phyloP scores from a whole-genome alignment of 2,329 filamentous ascomycete genomes.

The Talaromyces sp. region DNA sequence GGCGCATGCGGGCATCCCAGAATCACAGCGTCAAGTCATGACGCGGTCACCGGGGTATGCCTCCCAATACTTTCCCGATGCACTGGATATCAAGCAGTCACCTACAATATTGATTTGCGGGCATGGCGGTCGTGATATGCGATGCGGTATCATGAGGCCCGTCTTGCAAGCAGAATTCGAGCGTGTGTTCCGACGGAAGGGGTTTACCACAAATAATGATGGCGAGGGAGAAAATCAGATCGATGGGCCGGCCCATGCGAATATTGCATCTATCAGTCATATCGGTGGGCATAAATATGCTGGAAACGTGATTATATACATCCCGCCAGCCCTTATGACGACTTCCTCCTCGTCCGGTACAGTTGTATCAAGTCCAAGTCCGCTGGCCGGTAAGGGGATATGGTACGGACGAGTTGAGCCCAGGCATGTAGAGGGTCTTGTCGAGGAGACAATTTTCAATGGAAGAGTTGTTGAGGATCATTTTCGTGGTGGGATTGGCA shows the following conservation, averaged over 20 bases:
- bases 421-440: slow-evolving; percentile 84
- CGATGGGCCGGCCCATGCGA: slow-evolving; percentile 36
- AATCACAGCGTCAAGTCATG: slow-evolving; percentile 25
- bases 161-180: slow-evolving; percentile 70
- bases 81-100: slow-evolving; percentile 61
- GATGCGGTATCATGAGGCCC: slow-evolving; percentile 80
- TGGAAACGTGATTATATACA: slow-evolving; percentile 89
- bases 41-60: slow-evolving; percentile 53
- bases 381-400: slow-evolving; percentile 55
- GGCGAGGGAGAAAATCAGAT: slow-evolving; percentile 22
- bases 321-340: slow-evolving; percentile 36
- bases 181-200: slow-evolving; percentile 32
- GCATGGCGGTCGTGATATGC: slow-evolving; percentile 74
- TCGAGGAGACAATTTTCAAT: slow-evolving; percentile 80
- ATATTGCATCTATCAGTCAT: slow-evolving; percentile 64
- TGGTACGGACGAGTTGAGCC: slow-evolving; percentile 84
- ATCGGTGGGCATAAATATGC: slow-evolving; percentile 94
- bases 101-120: slow-evolving; percentile 76
- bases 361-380: slow-evolving; percentile 22
- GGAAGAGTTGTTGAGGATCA: slow-evolving; percentile 83
- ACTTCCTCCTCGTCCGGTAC: slow-evolving; percentile 1
- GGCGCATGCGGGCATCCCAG: slow-evolving; percentile 35
- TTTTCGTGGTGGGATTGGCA: slow-evolving; percentile 82
- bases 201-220: slow-evolving; percentile 29
- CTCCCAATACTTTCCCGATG: slow-evolving; percentile 52